These are phyloP conservation scores for Fusarium cyanostomum DNA, from an alignment of 2,329 filamentous ascomycete genomes.

Conservation along the genomic window DNA sequence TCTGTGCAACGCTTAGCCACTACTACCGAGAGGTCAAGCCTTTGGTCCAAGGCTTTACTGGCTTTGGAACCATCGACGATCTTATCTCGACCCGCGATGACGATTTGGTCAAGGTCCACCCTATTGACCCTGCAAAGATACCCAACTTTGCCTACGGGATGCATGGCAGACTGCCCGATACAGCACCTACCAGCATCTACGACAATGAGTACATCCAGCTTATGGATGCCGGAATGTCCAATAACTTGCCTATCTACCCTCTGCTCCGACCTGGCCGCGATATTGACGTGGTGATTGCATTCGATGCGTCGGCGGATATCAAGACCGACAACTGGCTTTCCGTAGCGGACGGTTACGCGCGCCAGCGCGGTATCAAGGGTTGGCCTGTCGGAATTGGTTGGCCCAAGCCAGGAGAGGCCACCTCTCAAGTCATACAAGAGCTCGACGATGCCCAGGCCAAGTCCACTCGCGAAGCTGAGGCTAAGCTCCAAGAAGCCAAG, in stretches of 20 bases:
- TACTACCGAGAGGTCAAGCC: constrained; percentile 97
- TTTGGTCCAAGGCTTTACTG: constrained; percentile 76
- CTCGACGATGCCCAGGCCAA: constrained; percentile 73
- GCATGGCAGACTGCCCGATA: constrained; percentile 76
- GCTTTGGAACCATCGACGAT: constrained; percentile 80
- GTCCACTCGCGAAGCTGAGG: constrained; percentile 67
- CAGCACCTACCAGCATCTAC: constrained; percentile 81
- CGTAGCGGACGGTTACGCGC: constrained; percentile 91
- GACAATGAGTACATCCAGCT: constrained; percentile 76
- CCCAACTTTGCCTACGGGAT: constrained; percentile 91
- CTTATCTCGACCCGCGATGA: constrained; percentile 84
- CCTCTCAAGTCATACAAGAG: constrained; percentile 69
- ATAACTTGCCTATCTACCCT: constrained; percentile 96
- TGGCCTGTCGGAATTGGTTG: constrained; percentile 97
- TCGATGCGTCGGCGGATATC: constrained; percentile 94
- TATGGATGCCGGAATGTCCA: constrained; percentile 99
- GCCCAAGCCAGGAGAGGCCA: constrained; percentile 71
- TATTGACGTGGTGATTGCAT: constrained; percentile 90
- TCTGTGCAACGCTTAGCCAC: constrained; percentile 93
- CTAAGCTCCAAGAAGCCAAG: constrained; percentile 71
- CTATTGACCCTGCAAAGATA: constrained; percentile 89
- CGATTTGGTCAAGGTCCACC: constrained; percentile 90
- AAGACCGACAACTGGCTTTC: constrained; percentile 96
- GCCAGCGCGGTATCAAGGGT: constrained; percentile 87
- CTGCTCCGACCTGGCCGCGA: constrained; percentile 87